Conservation (phyloP, 305 asterid genomes). For the Fraxinus velutina region DNA sequence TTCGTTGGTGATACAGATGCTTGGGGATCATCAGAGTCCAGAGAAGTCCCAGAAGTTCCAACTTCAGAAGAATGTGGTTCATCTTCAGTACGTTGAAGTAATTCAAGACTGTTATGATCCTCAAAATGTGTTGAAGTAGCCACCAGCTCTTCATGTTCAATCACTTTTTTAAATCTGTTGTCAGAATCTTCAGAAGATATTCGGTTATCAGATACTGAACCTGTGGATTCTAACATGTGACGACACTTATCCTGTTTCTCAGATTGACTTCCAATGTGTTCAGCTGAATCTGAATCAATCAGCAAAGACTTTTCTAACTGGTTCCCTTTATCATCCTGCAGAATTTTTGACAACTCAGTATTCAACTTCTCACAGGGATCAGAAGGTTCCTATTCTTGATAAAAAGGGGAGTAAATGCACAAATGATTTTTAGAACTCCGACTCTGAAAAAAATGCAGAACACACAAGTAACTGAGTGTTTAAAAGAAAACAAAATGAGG, state of each 20-base stretch:
- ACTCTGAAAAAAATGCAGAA: neutral
- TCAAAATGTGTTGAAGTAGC: conserved; percentile 6
- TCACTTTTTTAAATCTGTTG: neutral
- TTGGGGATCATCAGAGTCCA: conserved; percentile 20
- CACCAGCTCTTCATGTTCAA: conserved; percentile 2
- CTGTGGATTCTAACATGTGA: neutral
- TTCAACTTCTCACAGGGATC: neutral
- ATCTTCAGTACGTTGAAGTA: conserved; percentile 19
- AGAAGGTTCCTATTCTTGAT: conserved; percentile 24
- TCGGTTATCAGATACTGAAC: conserved; percentile 7
- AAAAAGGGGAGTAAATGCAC: neutral
- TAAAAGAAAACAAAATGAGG: neutral
- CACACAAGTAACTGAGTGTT: neutral
- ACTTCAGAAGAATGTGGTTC: conserved; percentile 18
- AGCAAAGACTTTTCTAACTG: conserved; percentile 5
- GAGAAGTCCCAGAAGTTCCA: conserved; percentile 8
- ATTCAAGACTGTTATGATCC: conserved; percentile 19
- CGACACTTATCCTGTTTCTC: conserved; percentile 11
- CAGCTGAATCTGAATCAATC: conserved; percentile 10
- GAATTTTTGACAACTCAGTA: conserved; percentile 7
- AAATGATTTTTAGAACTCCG: neutral
- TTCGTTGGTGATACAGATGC: conserved; percentile 13
- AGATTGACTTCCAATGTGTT: conserved; percentile 1
- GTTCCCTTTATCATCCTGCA: neutral
- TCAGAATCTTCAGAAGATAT: conserved; percentile 15